Conservation (phyloP, 2,329 filamentous ascomycete genomes). For the Cryphonectria carpinicola region DNA sequence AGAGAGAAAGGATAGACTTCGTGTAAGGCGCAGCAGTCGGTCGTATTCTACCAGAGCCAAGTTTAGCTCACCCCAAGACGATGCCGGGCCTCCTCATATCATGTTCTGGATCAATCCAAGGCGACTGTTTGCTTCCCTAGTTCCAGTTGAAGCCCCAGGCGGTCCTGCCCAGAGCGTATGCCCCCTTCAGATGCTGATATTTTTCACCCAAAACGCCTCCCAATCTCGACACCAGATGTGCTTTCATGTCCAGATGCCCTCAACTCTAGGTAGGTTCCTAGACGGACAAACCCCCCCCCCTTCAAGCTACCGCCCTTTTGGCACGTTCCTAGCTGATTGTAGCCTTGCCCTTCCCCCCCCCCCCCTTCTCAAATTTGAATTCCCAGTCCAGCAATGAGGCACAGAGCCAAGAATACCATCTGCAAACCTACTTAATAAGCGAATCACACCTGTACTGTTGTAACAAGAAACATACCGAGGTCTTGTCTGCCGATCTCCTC, state of each 20-base stretch:
- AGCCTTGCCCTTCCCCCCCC: too few relatives aligned
- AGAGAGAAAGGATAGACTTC: background rate
- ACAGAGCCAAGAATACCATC: conserved; percentile 20
- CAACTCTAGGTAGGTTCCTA: background rate
- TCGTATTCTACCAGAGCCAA: background rate
- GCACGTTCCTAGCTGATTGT: background rate
- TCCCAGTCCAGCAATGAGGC: conserved; percentile 10
- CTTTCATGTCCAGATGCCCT: background rate
- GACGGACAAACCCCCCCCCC: background rate
- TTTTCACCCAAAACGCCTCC: background rate
- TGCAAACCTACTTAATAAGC: conserved; percentile 15
- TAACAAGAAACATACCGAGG: conserved; percentile 18
- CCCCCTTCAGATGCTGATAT: background rate
- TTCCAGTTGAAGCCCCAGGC: background rate
- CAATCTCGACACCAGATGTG: background rate
- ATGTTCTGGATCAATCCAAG: background rate
- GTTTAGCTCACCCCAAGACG: background rate
- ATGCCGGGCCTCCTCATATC: background rate
- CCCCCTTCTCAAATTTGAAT: conserved; percentile 11
- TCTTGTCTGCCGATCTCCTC: background rate
- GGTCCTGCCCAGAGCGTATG: background rate
- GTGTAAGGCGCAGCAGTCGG: background rate
- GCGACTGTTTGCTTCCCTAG: background rate
- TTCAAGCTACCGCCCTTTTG: background rate
- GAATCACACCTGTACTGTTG: background rate